Evolutionary conservation across 345 rosid species (phyloP).

Genomic region (Brassica incana): DNA sequence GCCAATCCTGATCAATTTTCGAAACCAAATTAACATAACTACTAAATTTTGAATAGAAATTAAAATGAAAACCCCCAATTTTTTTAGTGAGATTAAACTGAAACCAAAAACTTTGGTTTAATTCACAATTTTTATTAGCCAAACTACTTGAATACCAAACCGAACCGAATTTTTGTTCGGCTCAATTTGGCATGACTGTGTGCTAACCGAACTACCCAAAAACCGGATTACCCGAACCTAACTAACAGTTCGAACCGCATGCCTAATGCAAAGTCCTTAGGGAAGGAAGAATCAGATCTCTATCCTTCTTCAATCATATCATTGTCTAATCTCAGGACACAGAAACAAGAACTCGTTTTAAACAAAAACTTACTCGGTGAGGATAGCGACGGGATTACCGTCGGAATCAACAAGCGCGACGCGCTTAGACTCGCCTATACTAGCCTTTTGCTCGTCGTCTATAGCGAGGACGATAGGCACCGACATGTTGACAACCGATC

Average conservation of each 20-base stretch:
- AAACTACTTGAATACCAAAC: not conserved
- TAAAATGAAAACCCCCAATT: not conserved
- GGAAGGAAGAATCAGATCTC: not conserved
- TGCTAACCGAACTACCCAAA: not conserved
- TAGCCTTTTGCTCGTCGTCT: slow-evolving; percentile 69
- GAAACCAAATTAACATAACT: not conserved
- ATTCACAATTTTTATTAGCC: not conserved
- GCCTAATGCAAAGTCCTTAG: too few species aligned
- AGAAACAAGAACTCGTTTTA: not conserved
- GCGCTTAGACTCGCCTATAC: slow-evolving; percentile 60
- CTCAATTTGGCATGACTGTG: not conserved
- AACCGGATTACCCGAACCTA: not conserved
- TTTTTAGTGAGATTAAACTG: not conserved
- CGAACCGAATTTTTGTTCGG: not conserved
- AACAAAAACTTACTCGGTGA: slow-evolving; percentile 60
- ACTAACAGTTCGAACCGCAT: not conserved
- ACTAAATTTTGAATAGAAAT: not conserved
- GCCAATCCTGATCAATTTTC: not conserved
- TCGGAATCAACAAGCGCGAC: slow-evolving; percentile 78
- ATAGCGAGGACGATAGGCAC: slow-evolving; percentile 89
- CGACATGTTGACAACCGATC: slow-evolving; percentile 94
- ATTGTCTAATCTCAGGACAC: slow-evolving; percentile 6
- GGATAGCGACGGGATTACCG: slow-evolving; percentile 65
- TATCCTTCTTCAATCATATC: not conserved
- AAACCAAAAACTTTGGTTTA: not conserved